Base-by-base conservation (phyloP, 2,329 filamentous ascomycete genomes). In the Fusarium nanum region DNA sequence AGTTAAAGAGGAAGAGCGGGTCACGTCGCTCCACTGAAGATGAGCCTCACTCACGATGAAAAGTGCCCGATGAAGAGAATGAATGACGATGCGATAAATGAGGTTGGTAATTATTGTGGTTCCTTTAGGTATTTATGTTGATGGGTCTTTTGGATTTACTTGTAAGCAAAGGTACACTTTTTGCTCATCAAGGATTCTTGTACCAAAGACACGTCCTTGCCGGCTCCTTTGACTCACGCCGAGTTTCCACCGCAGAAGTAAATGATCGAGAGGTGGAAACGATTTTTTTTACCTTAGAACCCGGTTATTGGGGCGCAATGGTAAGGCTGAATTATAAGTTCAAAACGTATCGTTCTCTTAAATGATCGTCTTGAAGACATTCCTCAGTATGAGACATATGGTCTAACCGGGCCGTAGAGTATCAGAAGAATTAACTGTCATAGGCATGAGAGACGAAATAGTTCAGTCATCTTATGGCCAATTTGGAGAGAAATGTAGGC, bases 201-300 rank as follows among this genome's bases (percentile, higher is more conserved):
- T 27, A n/a, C 23, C 30, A 22, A 56, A 54, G 34, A 52, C 49
- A 41, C 34, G 41, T 23, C 25, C 8, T 25, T 58, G 34, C 23
- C 60, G 52, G 48, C 42, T 53, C 46, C 20, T 23, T 75, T 75
- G 73, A 75, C 72, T 75, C 73, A 75, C 72, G 50, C 73, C 73
- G 73, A 68, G 49, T 55, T 7, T 32, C 22, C 63, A 41, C 22
- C 9, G 5, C 11, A 37, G 18, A 27, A n/a, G 27, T 5, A 4
- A 23, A 45, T 16, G 7, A 16, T 10, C 42, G 34, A 25, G 13
- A 25, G 27, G 44, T 32, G 30, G n/a, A 14, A 28, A 40, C 27
- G 3, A 18, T 25, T 18, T 28, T 12, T 23, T 27, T 37, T 12
- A 34, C 34, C 8, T 20, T 32, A 9, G 18, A 27, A 27, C 32